Base-by-base conservation (phyloP, 2,329 filamentous ascomycete genomes). In the Aspergillus viridinutans region DNA sequence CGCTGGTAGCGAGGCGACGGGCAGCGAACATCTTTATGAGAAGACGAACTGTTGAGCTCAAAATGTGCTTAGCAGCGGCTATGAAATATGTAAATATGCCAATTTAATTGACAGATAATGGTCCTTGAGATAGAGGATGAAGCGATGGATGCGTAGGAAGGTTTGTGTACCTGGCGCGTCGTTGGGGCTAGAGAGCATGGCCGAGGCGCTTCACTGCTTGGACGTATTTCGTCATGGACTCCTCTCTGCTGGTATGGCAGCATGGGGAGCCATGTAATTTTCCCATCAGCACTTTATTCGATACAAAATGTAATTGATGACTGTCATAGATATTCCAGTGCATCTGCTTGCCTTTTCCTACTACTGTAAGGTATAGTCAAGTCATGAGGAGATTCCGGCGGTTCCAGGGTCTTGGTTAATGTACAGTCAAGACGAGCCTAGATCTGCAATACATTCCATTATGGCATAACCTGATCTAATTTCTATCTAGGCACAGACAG, bases 1-100 rank as follows among this genome's bases (percentile, higher is more conserved):
- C 40, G 50, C 63, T 56, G 50, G 69, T 64, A 40, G 70, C 64
- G 49, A 76, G 59, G 61, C 74, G 73, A 56, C 71, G 72, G 52
- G 71, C 63, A 47, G 71, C 69, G 55, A 76, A 76, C 73, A 76
- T 76, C 49, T 42, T 66, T 62, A 9, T 17, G 29, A 25, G 21
- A 26, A 25, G 53, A 53, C 49, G 28, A 29, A 40, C 50, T 47
- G 43, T 32, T 32, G 17, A 47, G 21, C 29, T 28, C 14, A 26
- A 50, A 49, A 35, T 47, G 32, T 50, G 14, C 26, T 47, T 21
- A 10, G 25, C 38, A 38, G 28, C 29, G n/a, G 49, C 25, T 42
- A 23, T 35, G 32, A 32, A 25, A 49, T 51, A 32, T 47, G 40
- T 3, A 47, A 21, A 45, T 20, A 21, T 45, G 42, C 20, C 14